Evolutionary conservation across 2,329 filamentous ascomycete genomes (phyloP).

Genomic region (Epichloe gansuensis): DNA sequence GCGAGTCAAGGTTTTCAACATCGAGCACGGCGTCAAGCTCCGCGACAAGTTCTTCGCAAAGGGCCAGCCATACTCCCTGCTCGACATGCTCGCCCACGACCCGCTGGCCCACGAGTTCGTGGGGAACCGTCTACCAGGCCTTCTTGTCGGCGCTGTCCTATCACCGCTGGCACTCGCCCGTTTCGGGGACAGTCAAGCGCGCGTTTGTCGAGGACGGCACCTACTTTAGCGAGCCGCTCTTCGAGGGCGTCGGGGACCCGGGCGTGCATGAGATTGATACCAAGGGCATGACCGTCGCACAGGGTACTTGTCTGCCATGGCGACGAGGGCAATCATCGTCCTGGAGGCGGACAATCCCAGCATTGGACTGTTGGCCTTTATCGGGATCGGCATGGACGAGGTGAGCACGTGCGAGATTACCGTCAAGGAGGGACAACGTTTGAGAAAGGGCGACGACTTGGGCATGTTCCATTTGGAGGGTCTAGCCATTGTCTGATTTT

Average conservation of each 20-base stretch:
- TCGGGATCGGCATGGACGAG: constrained; percentile 67
- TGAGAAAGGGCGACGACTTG: constrained; percentile 58
- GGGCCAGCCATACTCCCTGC: constrained; percentile 52
- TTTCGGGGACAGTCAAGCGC: constrained; percentile 47
- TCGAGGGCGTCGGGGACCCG: constrained; percentile 21
- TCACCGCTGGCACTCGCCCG: constrained; percentile 61
- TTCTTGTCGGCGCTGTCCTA: constrained; percentile 57
- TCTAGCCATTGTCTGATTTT: constrained; percentile 60
- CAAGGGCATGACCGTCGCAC: constrained; percentile 35
- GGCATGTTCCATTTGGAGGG: constrained; percentile 79
- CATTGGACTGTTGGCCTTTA: constrained; percentile 58
- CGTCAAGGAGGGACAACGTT: constrained; percentile 50
- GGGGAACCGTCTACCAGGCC: constrained; percentile 58
- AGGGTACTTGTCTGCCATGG: constrained; percentile 58
- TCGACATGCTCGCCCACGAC: constrained; percentile 51
- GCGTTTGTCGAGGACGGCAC: constrained; percentile 50
- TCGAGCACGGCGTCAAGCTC: constrained; percentile 36
- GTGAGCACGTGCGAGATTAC: constrained; percentile 63
- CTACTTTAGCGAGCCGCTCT: constrained; percentile 51
- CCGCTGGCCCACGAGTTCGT: constrained; percentile 40
- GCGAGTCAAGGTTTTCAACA: constrained; percentile 48
- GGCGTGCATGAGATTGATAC: constrained; percentile 23
- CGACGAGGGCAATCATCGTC: constrained; percentile 57
- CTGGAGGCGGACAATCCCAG: constrained; percentile 56
- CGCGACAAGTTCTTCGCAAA: constrained; percentile 58